Evolutionary conservation across 257 asterid genomes (phyloP).

Genomic region (Coffea eugenioides): DNA sequence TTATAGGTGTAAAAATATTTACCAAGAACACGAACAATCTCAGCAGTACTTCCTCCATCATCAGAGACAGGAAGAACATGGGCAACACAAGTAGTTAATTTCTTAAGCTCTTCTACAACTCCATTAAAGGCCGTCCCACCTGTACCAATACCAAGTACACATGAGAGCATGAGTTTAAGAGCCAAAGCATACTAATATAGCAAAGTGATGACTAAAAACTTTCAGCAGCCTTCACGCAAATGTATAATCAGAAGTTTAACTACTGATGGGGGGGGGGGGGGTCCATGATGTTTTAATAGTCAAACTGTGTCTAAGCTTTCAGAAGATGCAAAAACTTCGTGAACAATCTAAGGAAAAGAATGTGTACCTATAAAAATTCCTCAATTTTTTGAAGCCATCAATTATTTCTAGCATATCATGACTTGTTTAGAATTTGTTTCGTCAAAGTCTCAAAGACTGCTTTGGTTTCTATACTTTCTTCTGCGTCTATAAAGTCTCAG

Average conservation of each 20-base stretch:
- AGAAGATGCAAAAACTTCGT: background rate
- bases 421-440: background rate
- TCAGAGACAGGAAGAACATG: conserved; percentile 98
- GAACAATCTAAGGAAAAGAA: background rate
- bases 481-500: background rate
- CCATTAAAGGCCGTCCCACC: conserved; percentile 99
- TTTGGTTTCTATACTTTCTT: background rate
- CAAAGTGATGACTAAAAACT: background rate
- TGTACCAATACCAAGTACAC: conserved; percentile 23
- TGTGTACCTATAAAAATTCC: background rate
- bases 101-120: conserved; percentile 92
- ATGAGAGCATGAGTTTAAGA: background rate
- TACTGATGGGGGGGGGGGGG: no score
- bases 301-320: background rate
- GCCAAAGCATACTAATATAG: background rate
- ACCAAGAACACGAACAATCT: conserved; percentile 99
- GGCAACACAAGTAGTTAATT: conserved; percentile 79
- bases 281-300: background rate
- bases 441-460: background rate
- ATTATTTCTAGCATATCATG: background rate
- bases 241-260: background rate
- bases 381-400: background rate
- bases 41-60: conserved; percentile 99
- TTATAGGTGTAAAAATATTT: conserved; percentile 16
- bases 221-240: background rate